These are phyloP conservation scores for Geotrichum ghanense DNA, from an alignment of 805 yeast genomes.

Conservation along the genomic window DNA sequence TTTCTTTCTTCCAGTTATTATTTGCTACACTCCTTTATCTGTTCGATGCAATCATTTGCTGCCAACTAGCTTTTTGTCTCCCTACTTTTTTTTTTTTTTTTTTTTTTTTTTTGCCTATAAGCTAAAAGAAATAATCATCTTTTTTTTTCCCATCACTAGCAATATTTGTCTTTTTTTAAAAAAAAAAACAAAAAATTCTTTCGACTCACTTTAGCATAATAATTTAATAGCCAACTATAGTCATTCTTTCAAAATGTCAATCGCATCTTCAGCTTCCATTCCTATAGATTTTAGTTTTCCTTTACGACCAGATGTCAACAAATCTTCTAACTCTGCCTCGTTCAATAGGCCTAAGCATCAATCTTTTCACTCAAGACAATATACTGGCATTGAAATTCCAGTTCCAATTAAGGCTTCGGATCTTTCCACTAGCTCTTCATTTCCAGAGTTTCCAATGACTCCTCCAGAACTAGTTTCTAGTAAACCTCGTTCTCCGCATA, in stretches of 20 bases:
- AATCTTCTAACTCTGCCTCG: not conserved
- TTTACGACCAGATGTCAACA: not conserved
- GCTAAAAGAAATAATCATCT: too few relatives aligned
- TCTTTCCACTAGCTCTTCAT: not conserved
- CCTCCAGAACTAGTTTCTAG: too few relatives aligned
- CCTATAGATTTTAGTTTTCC: not conserved
- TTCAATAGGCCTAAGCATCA: not conserved
- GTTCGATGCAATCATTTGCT: too few relatives aligned
- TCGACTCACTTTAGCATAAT: not conserved
- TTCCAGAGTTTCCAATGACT: not conserved
- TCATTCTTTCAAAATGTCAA: not conserved
- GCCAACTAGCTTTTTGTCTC: too few relatives aligned
- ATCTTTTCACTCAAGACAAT: not conserved
- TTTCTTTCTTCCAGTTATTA: too few relatives aligned
- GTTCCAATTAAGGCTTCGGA: not conserved
- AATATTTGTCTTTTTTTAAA: too few relatives aligned
- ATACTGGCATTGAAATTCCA: not conserved
- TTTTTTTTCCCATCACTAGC: too few relatives aligned
- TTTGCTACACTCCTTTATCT: too few relatives aligned
- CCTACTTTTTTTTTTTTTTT: too few relatives aligned
- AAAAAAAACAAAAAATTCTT: too few relatives aligned
- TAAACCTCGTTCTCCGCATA: slow-evolving; percentile 6
- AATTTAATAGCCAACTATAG: not conserved
- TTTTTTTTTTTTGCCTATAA: too few relatives aligned
- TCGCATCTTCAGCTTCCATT: not conserved